Evolutionary conservation across 2,329 filamentous ascomycete species (phyloP), one percentile per base, ranked within the genome.

Genomic region (Botrytis squamosa): DNA sequence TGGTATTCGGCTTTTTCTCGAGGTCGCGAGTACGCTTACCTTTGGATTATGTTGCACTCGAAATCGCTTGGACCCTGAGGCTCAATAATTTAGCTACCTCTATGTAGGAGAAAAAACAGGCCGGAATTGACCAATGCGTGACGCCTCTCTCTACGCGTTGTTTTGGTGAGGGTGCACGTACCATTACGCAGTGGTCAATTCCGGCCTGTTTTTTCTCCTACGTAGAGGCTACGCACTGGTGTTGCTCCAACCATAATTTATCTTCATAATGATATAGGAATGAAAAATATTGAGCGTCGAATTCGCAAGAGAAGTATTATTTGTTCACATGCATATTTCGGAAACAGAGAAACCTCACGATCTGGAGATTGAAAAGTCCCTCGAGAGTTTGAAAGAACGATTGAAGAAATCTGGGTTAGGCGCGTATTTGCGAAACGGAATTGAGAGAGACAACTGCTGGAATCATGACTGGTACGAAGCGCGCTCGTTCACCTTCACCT

Each of bases 391-490:
- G 25, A 1, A 33, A 68, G 7, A 42, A 68, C 16, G 7, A 1
- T 33, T 42, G 38, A 68, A 68, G n/a, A 42, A 18, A 25, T 20
- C 49, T 12, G 18, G n/a, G 25, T 33, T 3, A 20, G 25, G 18
- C 38, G 49, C 29, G n/a, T 42, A 16, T 2, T 9, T 52, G 49
- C 25, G n/a, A 33, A 16, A 42, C 36, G 8, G 20, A 10, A 10
- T 46, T 33, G 36, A 68, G 42, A 33, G 55, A 40, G 46, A 69
- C 40, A 22, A 20, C 20, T 18, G 18, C 25, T 10, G 36, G 46
- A 18, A 71, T n/a, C 20, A 60, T 74, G 60, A 29, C 49, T 20
- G 55, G 62, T 57, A 74, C 63, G 33, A 70, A 75, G 60, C 66
- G 72, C 52, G 36, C 55, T 18, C 63, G 63, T 12, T 72, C 71